Evolutionary conservation across 78 protist genomes (phyloP), one percentile per base, ranked within the genome.

Genomic region (Dictyostelium firmibasis): DNA sequence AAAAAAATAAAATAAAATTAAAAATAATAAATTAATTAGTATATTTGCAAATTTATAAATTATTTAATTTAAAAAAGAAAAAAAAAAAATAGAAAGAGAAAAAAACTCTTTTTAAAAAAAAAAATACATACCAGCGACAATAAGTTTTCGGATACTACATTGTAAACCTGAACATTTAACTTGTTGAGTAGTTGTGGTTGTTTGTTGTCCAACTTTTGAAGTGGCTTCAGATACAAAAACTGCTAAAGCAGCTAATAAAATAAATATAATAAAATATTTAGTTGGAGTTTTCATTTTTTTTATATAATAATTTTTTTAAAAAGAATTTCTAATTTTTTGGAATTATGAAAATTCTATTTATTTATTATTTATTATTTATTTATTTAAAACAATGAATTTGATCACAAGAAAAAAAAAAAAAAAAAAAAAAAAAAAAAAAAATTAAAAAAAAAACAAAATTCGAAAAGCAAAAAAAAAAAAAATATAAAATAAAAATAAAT

Each of bases 151-250:
- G 33, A 31, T 9, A 27, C 43, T 29, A 31, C 77, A 70, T 70
- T 70, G 77, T 29, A 70, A 27, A 70, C 77, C 77, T 70, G 77
- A 70, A 70, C 77, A 75, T 75, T 75, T 75, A 75, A 75, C 29
- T 36, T 35, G 60, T 36, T 75, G 60, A 23, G 82, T n/a, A 38
- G 82, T 75, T 75, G 44, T 14, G 27, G 81, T 74, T 18, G 82
- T 35, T 35, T 31, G 50, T 36, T 38, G 11, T n/a, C 23, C 33
- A 75, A 38, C 53, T 36, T 75, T 75, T 13, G 76, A 23, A 70
- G 77, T 70, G 20, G 77, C 77, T 70, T 70, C 77, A 27, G 77
- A 70, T 31, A 29, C 77, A 27, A 70, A 70, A 31, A 70, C 33
- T 70, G 77, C 77, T 27, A 70, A 27, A 70, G 77, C 77, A 29